Base-by-base conservation (phyloP, 768 basidiomycete species). In the Omphalotus guepiniiformis region DNA sequence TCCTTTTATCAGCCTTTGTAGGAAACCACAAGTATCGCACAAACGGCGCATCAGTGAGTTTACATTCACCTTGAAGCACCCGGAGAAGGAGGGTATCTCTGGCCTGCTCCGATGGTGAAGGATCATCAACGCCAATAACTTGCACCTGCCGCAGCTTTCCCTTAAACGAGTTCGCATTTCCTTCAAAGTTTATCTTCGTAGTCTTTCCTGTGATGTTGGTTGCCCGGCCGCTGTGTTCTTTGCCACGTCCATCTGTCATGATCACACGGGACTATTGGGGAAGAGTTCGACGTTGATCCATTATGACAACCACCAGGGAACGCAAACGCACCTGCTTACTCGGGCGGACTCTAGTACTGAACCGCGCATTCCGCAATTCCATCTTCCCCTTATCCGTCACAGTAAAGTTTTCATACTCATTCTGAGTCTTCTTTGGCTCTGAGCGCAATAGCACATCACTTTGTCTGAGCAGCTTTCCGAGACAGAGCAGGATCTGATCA, bases 21-120 rank as follows among this genome's bases (percentile, higher is more conserved):
- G 68, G 63, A 56, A 74, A 72, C 73, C 73, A 77, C 6, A 77
- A 19, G 21, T 51, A 53, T 3, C 60, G 61, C 36, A 74, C 68
- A 50, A 75, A 72, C 0, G 43, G 42, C 1, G 67, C 64, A 6
- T 57, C 44, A 4, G 52, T 51, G 4, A 74, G 56, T n/a, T 51
- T 50, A 13, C 53, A 56, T 5, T 57, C 37, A 2, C 69, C 67
- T 48, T 61, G 67, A 3, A 75, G 60, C 11, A 70, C 42, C 12
- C 47, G 53, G 4, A 73, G 62, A 32, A 76, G 49, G 19, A 74
- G 63, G 32, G 63, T 57, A 12, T 71, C 66, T 3, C 66, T 60
- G 3, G 70, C 68, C 32, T 59, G 60, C 52, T 77, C 75, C 0
- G 73, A 50, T 39, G 60, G 62, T 0, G 73, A 71, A 6, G 56